Evolutionary conservation across 495 filamentous ascomycete genomes (phyloP).

Genomic region (Cairneyella variabilis): DNA sequence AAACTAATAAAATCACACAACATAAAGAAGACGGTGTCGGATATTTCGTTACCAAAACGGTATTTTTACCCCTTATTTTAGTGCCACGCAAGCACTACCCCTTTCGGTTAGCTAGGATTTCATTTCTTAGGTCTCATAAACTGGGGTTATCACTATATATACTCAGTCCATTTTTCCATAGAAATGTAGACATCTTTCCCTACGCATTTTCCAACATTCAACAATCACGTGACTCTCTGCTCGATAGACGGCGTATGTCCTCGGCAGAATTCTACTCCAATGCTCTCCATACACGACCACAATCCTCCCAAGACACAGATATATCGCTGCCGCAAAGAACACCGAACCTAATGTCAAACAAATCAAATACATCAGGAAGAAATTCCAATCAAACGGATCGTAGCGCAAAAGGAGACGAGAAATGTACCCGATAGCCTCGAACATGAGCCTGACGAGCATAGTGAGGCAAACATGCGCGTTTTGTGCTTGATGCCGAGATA

Average conservation of each 20-base stretch:
- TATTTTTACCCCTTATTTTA: too few relatives aligned
- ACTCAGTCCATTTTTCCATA: too few relatives aligned
- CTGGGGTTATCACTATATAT: too few relatives aligned
- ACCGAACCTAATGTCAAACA: slow-evolving; percentile 59
- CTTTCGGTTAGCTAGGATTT: too few relatives aligned
- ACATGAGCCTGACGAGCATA: slow-evolving; percentile 5
- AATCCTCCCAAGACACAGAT: slow-evolving; percentile 57
- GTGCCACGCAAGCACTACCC: too few relatives aligned
- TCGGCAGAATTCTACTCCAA: slow-evolving; percentile 55
- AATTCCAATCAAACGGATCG: slow-evolving; percentile 33
- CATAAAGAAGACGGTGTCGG: slow-evolving; percentile 48
- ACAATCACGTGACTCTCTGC: too few relatives aligned
- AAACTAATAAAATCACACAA: slow-evolving; percentile 58
- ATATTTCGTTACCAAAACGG: too few relatives aligned
- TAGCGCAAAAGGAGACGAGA: slow-evolving; percentile 34
- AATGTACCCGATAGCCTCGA: slow-evolving; percentile 35
- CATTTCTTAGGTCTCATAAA: too few relatives aligned
- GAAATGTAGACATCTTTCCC: too few relatives aligned
- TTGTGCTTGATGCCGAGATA: background rate
- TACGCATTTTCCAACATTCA: too few relatives aligned
- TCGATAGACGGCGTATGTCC: too few relatives aligned
- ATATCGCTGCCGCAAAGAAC: slow-evolving; percentile 58
- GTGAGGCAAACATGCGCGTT: background rate
- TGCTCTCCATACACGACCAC: slow-evolving; percentile 52
- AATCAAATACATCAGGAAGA: slow-evolving; percentile 27